Base-by-base conservation (phyloP, 1,284 basidiomycete genomes). In the Moesziomyces parantarcticus region DNA sequence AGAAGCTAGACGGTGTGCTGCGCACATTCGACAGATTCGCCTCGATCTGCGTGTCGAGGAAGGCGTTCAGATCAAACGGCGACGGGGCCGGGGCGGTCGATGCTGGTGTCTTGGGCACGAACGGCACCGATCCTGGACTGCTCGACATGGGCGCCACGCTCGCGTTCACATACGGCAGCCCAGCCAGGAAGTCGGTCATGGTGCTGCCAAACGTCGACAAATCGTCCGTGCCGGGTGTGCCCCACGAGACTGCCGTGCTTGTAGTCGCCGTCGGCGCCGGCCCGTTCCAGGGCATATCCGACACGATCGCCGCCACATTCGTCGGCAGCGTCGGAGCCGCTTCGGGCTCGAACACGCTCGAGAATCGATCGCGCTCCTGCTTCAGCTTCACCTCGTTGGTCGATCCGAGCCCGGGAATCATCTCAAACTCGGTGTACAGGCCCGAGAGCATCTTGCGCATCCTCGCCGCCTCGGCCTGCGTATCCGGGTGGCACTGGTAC, bases 51-150 rank as follows among this genome's bases (percentile, higher is more conserved):
- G 62, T 58, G 10, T 71, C 62, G 16, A 71, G 39, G 41, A 71
- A 71, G 5, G 68, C 68, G 39, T 71, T 71, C 29, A 71, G 29
- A 41, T 71, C 68, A 23, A 71, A 71, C 16, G 68, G 68, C 13
- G 53, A 61, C 1, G 26, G 50, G 9, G 44, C 57, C 7, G 50
- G 22, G 1, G 34, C 47, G 3, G 63, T 49, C 39, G 63, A 54
- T 8, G 58, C 58, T 5, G 64, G 58, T 20, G 67, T 70, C 58
- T 59, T 64, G 21, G 25, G 36, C 23, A 21, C 45, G 32, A 51
- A 68, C 13, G 50, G 32, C 3, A 23, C 49, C 6, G 68, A 50
- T 45, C 50, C 48, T 3, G 67, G 53, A n/a, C 68, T 65, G 5
- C 54, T 26, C 5, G 50, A 48, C 6, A 46, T n/a, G 1, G 60